Base-by-base conservation (phyloP, 1,139 yeast species). In the Kodamaea ohmeri region DNA sequence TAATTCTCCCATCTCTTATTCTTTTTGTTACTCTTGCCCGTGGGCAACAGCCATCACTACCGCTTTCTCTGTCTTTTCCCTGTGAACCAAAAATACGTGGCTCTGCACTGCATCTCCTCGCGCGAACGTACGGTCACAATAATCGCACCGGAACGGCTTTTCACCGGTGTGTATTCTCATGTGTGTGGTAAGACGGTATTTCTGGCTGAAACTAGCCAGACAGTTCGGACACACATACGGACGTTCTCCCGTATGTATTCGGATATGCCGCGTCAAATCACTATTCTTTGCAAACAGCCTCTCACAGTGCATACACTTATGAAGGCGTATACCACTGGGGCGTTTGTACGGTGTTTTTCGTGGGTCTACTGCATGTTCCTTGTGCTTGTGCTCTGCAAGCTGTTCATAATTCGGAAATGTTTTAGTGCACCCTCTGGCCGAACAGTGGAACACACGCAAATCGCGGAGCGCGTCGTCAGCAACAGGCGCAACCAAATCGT, bases 101-200 rank as follows among this genome's bases (percentile, higher is more conserved):
- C 55, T 49, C 41, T 55, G 57, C 14, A 54, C 56, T 3, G 61
- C 61, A 47, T 57, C 62, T 27, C 62, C 62, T 35, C 62, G 41
- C 12, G 61, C 60, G 50, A 58, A 58, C 8, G 45, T 35, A 37
- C 55, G 56, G 8, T 48, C 55, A 36, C 62, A 58, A 42, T 54
- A 52, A 17, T 44, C 43, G 38, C 63, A 58, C 26, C 28, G 35
- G 35, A 56, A 56, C 18, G 63, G 63, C 40, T 57, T 57, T 37
- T 58, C 63, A 3, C 63, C 62, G 14, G 61, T 51, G 42, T 58
- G 63, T 27, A 48, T 47, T 34, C 63, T 47, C 39, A 45, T 35
- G 40, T 58, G 63, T 16, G 63, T 58, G 8, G 61, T 57, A 27
- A 58, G 46, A 20, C 63, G 40, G 43, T 58, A 58, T 40, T 54